phyloP scores from a whole-genome alignment of 176 grass and related monocot species.

The Oryza australiensis region DNA sequence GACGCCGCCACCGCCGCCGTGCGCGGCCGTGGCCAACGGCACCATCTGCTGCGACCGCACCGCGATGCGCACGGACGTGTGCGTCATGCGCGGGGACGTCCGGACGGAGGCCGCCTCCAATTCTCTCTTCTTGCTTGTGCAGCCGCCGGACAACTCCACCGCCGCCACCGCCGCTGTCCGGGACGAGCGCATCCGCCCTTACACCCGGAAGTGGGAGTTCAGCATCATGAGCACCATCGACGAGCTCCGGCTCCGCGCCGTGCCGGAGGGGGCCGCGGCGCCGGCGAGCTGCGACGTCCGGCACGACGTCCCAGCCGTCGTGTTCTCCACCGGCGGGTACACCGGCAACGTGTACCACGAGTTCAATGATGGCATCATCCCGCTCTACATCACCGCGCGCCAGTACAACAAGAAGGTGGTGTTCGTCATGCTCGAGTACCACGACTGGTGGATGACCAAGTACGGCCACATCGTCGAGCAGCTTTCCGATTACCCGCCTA shows the following conservation, averaged over 20 bases:
- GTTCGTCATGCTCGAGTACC: conserved; percentile 78
- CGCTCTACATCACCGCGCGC: conserved; percentile 79
- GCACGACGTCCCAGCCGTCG: conserved; percentile 55
- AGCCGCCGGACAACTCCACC: background rate
- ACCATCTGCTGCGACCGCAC: conserved; percentile 59
- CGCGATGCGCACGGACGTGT: conserved; percentile 45
- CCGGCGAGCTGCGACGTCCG: conserved; percentile 39
- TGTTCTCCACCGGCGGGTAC: conserved; percentile 91
- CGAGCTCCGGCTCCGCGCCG: conserved; percentile 57
- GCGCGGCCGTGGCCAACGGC: conserved; percentile 12
- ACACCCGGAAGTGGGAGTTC: conserved; percentile 86
- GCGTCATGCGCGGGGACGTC: conserved; percentile 56
- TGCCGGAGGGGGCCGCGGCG: background rate
- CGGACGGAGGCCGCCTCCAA: conserved; percentile 38
- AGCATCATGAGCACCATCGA: conserved; percentile 77
- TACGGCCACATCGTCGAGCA: conserved; percentile 50
- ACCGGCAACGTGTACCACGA: conserved; percentile 92
- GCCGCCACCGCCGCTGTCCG: no score
- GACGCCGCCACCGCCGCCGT: background rate
- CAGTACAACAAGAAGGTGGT: conserved; percentile 54
- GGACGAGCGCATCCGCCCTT: conserved; percentile 45
- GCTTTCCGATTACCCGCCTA: conserved; percentile 55
- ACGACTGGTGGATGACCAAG: conserved; percentile 77
- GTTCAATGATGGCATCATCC: conserved; percentile 87
- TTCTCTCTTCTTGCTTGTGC: conserved; percentile 27